Base-by-base conservation (phyloP, 306 rosid genomes). In the Prosopis cineraria region DNA sequence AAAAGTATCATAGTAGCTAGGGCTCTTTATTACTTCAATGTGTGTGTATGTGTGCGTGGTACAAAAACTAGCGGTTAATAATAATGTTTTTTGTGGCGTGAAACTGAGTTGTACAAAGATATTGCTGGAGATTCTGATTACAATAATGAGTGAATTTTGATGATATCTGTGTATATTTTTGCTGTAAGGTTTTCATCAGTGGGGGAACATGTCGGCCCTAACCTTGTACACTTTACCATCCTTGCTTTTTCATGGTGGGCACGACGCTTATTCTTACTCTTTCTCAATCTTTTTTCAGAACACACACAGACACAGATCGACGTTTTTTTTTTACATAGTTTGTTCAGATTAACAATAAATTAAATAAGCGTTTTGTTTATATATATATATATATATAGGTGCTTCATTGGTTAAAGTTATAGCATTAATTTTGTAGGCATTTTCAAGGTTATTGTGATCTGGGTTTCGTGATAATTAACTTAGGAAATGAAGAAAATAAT, bases 151-250 rank as follows among this genome's bases (percentile, higher is more conserved):
- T 7, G 25, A 44, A 22, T 7, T 68, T 43, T n/a, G 22, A 25
- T 68, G 58, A 44, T 25, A 29, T 44, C 25, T 52, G 9, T 16
- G 73, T 44, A 52, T 29, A 22, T 52, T 4, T 24, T 68, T 44
- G 7, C 20, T 12, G 72, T 12, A 39, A 68, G 47, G 56, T 68
- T 68, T 25, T 25, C 24, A 68, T 68, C 36, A 14, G 33, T 12
- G 36, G n/a, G 65, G 65, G n/a, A n/a, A 58, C 65, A 58, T 58
- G 65, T 58, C 7, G 65, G 65, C 36, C 65, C 65, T 25, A 27
- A 58, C 65, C 65, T 58, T 13, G 33, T 27, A 27, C 62, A 55
- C 31, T 52, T 9, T 25, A 25, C 34, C 33, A 2, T 56, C 64
- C 31, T n/a, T 25, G 64, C 64, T 56, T 56, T 56, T 56, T 25